These are phyloP conservation scores for Alternaria arborescens DNA, from an alignment of 2,329 filamentous ascomycete species.

Conservation along the genomic window DNA sequence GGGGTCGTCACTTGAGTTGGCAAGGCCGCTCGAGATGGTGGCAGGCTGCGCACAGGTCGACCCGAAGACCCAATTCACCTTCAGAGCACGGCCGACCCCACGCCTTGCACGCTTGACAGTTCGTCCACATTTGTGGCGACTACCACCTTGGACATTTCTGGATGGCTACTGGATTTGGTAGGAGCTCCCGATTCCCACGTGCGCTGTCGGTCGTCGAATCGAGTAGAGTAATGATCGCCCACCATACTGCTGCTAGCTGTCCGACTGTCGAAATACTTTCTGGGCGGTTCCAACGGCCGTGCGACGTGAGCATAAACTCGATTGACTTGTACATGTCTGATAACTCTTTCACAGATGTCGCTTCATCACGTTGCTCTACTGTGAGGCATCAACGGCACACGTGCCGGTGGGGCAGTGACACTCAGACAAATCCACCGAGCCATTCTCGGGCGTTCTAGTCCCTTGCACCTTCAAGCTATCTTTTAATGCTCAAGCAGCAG, in stretches of 20 bases:
- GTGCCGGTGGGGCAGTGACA: background rate
- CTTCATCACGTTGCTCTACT: background rate
- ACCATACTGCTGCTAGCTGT: background rate
- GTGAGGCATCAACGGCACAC: background rate
- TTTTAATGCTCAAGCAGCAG: background rate
- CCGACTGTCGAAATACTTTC: background rate
- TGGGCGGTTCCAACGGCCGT: background rate
- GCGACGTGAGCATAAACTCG: background rate
- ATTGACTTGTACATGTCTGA: background rate
- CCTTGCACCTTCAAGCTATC: background rate
- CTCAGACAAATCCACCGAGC: no score
- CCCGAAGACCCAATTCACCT: constrained; percentile 14
- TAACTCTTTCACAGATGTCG: background rate
- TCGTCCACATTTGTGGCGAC: constrained; percentile 18
- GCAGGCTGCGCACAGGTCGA: constrained; percentile 11
- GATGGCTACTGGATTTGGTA: constrained; percentile 30
- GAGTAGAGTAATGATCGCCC: constrained; percentile 15
- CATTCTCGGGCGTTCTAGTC: background rate
- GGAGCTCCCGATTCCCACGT: constrained; percentile 20
- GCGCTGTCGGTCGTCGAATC: background rate
- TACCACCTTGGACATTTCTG: constrained; percentile 30
- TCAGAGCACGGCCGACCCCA: constrained; percentile 11
- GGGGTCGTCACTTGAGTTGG: background rate
- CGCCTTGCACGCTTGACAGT: constrained; percentile 13
- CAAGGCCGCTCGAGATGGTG: background rate